Evolutionary conservation across 2,329 filamentous ascomycete genomes (phyloP), one percentile per base, ranked within the genome.

Genomic region (Fusarium sp.): DNA sequence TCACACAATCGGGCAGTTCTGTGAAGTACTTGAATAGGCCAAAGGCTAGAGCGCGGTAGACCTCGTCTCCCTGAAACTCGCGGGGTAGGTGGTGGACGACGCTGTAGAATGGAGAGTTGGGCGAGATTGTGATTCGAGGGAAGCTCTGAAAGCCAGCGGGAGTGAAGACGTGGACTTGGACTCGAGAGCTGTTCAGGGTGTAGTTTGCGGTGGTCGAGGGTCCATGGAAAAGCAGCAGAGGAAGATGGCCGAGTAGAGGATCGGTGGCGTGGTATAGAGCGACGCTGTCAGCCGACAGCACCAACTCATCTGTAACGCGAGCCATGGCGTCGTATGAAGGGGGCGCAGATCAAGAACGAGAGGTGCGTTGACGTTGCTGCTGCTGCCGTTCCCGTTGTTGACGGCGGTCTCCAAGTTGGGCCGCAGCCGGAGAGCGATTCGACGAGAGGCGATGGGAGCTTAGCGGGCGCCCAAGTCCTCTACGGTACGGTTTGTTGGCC

Each of bases 31-130:
- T 97, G 83, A 91, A 91, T 71, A 99, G 84, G 57, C 93, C 94
- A 79, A 98, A 97, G 47, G 95, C 96, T 56, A 99, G 86, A 19
- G 91, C 96, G 45, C 96, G 90, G 80, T 92, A 96, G 68, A 97
- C 86, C 79, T 98, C 95, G 78, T 98, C 95, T 74, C 95, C 95
- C 82, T 98, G 96, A 79, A 94, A 94, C 77, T 97, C 95, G 76
- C 94, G 91, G 41, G 96, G 94, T 43, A 99, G 86, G 77, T 94
- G 89, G 77, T 92, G 90, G 78, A 99, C 96, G 55, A 94, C 95
- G 70, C 89, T 87, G 79, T 98, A 98, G 75, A 96, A 91, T 51
- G 93, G 89, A 46, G 95, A 97, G 75, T 92, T 96, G 44, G 96
- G 96, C 24, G 95, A 96, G 70, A 98, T 90, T 63, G 95, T 97